Conservation (phyloP, 768 basidiomycete genomes). For the Leucosporidium scottii region DNA sequence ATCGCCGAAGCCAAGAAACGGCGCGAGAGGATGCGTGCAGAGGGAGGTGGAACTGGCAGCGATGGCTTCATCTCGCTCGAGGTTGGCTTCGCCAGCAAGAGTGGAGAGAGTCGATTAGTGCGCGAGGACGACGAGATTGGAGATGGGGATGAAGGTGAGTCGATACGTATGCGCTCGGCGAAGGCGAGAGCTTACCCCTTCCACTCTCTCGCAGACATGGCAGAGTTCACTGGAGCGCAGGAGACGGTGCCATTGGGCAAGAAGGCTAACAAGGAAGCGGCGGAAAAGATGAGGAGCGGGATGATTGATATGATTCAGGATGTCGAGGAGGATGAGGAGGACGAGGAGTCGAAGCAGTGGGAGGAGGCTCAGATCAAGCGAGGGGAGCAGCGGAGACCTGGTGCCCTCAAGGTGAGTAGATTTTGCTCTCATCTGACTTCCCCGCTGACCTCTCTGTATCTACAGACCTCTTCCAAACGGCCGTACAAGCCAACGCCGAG, state of each 20-base stretch:
- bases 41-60: slow-evolving; percentile 30
- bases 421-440: too few species aligned
- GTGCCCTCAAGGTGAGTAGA: slow-evolving; percentile 14
- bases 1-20: slow-evolving; percentile 44
- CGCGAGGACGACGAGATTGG: slow-evolving; percentile 47
- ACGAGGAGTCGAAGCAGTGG: slow-evolving; percentile 37
- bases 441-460: not conserved
- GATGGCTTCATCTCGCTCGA: slow-evolving; percentile 44
- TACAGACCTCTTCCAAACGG: slow-evolving; percentile 25
- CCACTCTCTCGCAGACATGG: slow-evolving; percentile 3
- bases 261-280: slow-evolving; percentile 42
- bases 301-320: slow-evolving; percentile 47
- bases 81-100: slow-evolving; percentile 40
- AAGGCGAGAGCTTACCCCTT: not conserved
- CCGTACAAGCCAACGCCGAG: slow-evolving; percentile 43
- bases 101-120: slow-evolving; percentile 44
- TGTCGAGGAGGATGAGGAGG: slow-evolving; percentile 43
- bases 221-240: slow-evolving; percentile 23
- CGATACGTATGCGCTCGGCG: not conserved
- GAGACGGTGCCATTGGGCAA: slow-evolving; percentile 41
- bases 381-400: slow-evolving; percentile 35
- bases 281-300: slow-evolving; percentile 40
- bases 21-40: slow-evolving; percentile 39
- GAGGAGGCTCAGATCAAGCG: slow-evolving; percentile 44
- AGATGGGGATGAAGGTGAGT: slow-evolving; percentile 37